phyloP scores from a whole-genome alignment of 768 basidiomycete genomes.

The Collybiopsis confluens region DNA sequence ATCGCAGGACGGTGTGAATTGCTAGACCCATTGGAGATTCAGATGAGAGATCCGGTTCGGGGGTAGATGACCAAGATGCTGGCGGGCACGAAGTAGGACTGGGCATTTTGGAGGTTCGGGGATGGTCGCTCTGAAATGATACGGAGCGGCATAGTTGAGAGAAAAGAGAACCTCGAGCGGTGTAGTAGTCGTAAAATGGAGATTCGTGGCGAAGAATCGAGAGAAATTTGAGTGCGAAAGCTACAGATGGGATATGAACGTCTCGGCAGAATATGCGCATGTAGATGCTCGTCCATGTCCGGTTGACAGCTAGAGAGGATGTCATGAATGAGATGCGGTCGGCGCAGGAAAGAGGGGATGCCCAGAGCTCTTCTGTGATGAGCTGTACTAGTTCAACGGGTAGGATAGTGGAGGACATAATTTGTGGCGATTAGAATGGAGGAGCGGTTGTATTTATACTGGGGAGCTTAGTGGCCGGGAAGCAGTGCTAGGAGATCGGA shows the following conservation, averaged over 20 bases:
- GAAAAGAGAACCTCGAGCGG: neutral
- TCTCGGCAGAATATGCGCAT: neutral
- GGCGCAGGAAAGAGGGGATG: neutral
- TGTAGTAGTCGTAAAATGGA: neutral
- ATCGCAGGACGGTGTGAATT: neutral
- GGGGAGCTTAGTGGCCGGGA: too few relatives aligned
- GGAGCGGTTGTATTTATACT: neutral
- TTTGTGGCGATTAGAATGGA: neutral
- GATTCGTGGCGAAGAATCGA: conserved; percentile 1
- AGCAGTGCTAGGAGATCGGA: too few relatives aligned
- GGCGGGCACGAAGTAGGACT: neutral
- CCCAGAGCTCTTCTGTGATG: neutral
- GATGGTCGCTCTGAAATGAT: conserved; percentile 1
- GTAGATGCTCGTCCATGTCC: neutral
- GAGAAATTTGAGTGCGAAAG: neutral
- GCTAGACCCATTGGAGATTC: conserved; percentile 2
- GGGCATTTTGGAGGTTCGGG: neutral
- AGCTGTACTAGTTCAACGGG: conserved; percentile 1
- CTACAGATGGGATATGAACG: neutral
- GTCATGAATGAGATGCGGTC: conserved; percentile 3
- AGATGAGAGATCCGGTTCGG: neutral
- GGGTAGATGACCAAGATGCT: too few relatives aligned
- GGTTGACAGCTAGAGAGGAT: neutral
- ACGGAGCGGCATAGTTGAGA: neutral
- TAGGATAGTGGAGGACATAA: neutral